Evolutionary conservation across 768 basidiomycete species (phyloP).

Genomic region (Termitomyces sp.): DNA sequence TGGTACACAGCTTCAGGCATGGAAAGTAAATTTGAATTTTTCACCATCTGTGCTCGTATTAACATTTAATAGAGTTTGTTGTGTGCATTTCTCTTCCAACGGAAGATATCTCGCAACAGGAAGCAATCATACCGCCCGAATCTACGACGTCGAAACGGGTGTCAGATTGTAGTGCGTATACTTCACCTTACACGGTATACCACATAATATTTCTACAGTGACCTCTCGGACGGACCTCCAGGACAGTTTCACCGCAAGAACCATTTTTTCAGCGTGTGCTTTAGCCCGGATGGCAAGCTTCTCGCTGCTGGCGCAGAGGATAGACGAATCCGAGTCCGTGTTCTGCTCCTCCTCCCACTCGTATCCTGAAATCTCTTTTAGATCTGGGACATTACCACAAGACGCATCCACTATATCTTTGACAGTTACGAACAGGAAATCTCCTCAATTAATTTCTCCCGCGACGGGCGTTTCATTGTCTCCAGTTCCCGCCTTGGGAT

Average conservation of each 20-base stretch:
- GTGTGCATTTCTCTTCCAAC: constrained; percentile 91
- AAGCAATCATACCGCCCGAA: constrained; percentile 95
- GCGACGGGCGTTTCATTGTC: too few relatives aligned
- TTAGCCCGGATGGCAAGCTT: constrained; percentile 80
- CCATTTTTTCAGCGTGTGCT: constrained; percentile 89
- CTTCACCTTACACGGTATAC: neutral
- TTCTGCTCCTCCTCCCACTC: neutral
- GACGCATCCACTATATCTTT: constrained; percentile 74
- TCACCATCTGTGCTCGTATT: neutral
- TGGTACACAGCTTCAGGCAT: constrained; percentile 84
- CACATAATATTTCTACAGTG: constrained; percentile 36
- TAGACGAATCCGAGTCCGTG: constrained; percentile 68
- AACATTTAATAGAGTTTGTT: constrained; percentile 55
- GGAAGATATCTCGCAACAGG: constrained; percentile 94
- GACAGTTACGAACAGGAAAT: too few relatives aligned
- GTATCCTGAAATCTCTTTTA: constrained; percentile 24
- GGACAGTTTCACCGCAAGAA: constrained; percentile 39
- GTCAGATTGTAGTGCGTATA: constrained; percentile 44
- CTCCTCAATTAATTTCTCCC: too few relatives aligned
- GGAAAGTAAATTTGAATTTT: constrained; percentile 58
- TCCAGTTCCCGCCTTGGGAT: too few relatives aligned
- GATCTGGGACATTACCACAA: constrained; percentile 90
- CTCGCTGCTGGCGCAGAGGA: constrained; percentile 92
- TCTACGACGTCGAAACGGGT: constrained; percentile 90
- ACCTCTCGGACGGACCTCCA: constrained; percentile 65